Base-by-base conservation (phyloP, 495 filamentous ascomycete genomes). In the Aspergillus incahuasiensis region DNA sequence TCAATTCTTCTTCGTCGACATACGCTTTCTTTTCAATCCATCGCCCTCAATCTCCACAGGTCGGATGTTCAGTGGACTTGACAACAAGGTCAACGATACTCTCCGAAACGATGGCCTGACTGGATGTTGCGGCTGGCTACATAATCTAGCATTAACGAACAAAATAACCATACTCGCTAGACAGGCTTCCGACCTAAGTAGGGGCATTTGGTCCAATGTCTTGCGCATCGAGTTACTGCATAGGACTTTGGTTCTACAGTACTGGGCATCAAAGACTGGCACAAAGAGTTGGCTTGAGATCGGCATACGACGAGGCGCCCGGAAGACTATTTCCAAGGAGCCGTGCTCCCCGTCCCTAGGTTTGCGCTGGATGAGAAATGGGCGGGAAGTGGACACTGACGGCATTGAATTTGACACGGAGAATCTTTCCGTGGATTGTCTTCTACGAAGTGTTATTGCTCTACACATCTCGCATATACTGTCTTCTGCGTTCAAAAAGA, bases 1-100 rank as follows among this genome's bases (percentile, higher is more conserved):
- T 8, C 92, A 92, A 65, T 90, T 95, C 64, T 96, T 84, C 71
- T 96, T 97, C 63, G 86, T 97, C 57, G 92, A 97, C 63, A 87
- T 96, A 57, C 83, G 91, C 48, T 90, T 95, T 58, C 70, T 85
- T 22, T 98, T 95, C 68, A 76, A 73, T 15, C 94, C 94, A 7
- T 79, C 82, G 3, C 71, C 79, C 1, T 78, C 82, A 19, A 64
- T 91, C 9, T 78, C 86, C 0, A 78, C 79, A 9, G 72, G 79
- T 13, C 70, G 73, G 32, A 58, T 92, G 22, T 79, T 84, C 48
- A 69, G 74, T 28, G 75, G 82, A 43, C 69, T 97, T 34, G 90
- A 96, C 63, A 61, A 54, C 32, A 85, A 80, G 58, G 78, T 88
- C 32, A 96, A 98, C 62, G 71, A 79, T 20, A 69, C 79, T 8